Conservation (phyloP, 2,329 filamentous ascomycete species). For the Hypoxylon sp. region DNA sequence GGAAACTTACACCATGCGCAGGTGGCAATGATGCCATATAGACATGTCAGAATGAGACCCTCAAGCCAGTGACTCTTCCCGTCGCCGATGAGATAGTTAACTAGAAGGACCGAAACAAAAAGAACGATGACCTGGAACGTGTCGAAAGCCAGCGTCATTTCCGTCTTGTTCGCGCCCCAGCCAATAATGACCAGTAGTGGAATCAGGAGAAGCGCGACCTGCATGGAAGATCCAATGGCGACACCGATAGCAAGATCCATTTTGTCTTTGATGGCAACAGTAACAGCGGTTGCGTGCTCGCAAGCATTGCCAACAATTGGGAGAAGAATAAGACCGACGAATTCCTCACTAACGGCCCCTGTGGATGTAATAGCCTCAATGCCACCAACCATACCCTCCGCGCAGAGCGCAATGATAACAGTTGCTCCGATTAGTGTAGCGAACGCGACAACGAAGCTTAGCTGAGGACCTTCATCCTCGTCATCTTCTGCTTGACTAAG, state of each 20-base stretch:
- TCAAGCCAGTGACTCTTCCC: conserved; percentile 88
- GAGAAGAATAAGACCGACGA: conserved; percentile 83
- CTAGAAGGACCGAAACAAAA: conserved; percentile 85
- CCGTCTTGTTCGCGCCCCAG: conserved; percentile 78
- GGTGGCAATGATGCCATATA: conserved; percentile 83
- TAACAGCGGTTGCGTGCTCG: conserved; percentile 85
- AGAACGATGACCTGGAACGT: conserved; percentile 89
- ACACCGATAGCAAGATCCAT: conserved; percentile 88
- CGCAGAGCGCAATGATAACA: conserved; percentile 83
- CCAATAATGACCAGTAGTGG: conserved; percentile 82
- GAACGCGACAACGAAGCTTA: conserved; percentile 79
- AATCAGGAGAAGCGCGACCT: conserved; percentile 83
- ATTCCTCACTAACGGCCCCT: conserved; percentile 75
- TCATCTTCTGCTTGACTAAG: conserved; percentile 68
- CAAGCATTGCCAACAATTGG: conserved; percentile 88
- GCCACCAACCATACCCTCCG: conserved; percentile 81
- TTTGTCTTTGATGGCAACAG: conserved; percentile 85
- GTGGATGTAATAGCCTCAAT: conserved; percentile 75
- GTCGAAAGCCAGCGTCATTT: conserved; percentile 88
- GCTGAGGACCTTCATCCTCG: conserved; percentile 79
- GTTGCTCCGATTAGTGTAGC: conserved; percentile 79
- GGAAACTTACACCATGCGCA: conserved; percentile 71
- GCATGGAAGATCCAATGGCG: conserved; percentile 83
- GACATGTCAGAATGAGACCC: conserved; percentile 79
- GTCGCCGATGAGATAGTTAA: conserved; percentile 88